Evolutionary conservation across 2,329 filamentous ascomycete species (phyloP).

Genomic region (Claviceps purpurea): DNA sequence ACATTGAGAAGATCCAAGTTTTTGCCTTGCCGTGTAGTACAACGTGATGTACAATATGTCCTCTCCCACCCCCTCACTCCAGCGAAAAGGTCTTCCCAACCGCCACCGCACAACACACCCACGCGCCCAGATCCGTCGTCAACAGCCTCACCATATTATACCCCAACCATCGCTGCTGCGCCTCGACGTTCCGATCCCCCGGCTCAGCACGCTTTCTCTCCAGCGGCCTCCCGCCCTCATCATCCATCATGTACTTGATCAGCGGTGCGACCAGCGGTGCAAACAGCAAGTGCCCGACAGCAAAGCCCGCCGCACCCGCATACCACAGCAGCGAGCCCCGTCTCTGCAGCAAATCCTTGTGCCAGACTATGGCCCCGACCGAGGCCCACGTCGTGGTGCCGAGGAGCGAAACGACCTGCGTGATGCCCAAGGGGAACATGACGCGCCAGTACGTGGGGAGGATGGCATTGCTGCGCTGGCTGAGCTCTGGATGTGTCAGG

Average conservation of each 20-base stretch:
- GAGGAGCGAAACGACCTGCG: conserved; percentile 20
- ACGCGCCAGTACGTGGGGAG: conserved; percentile 29
- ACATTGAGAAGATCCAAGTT: too few species aligned
- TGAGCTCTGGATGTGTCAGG: conserved; percentile 18
- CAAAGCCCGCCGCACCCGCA: conserved; percentile 16
- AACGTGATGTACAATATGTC: neutral
- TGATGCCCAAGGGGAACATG: conserved; percentile 25
- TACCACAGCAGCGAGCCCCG: conserved; percentile 20
- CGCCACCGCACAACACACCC: conserved; percentile 19
- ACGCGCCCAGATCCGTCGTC: conserved; percentile 22
- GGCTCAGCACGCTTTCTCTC: conserved; percentile 5
- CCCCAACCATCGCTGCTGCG: conserved; percentile 18
- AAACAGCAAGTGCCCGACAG: conserved; percentile 20
- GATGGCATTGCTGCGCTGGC: conserved; percentile 19
- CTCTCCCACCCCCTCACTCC: neutral
- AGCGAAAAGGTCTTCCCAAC: conserved; percentile 6
- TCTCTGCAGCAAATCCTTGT: conserved; percentile 11
- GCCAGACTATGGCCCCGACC: conserved; percentile 13
- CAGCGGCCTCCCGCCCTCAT: conserved; percentile 8
- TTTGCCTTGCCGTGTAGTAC: too few species aligned
- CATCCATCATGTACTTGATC: conserved; percentile 18
- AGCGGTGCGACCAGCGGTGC: conserved; percentile 20
- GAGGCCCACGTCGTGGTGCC: conserved; percentile 20
- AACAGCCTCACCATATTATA: conserved; percentile 19
- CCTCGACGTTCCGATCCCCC: conserved; percentile 15